Evolutionary conservation across 768 basidiomycete genomes (phyloP), one percentile per base, ranked within the genome.

Genomic region (Leucogyrophana mollusca): DNA sequence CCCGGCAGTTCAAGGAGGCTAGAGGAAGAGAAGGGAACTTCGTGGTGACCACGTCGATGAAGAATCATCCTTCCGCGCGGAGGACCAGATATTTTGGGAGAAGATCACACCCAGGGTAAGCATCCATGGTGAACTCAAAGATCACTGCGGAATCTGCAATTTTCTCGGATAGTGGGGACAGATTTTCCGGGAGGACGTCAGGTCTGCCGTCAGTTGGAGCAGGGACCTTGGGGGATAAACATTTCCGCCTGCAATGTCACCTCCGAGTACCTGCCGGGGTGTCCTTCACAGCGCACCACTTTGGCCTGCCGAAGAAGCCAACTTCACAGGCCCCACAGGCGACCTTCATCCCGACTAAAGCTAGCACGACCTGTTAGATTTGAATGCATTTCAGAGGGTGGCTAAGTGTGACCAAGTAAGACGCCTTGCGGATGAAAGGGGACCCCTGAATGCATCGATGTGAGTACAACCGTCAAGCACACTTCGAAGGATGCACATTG

Each of bases 141-240:
- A 85, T 76, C 21, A 83, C 70, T 35, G 76, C 73, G 2, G 82
- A 83, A 56, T 86, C 84, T 14, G 80, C 73, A 51, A 85, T 54
- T 57, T 83, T 85, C 38, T 63, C 46, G 3, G 80, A 80, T 23
- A 78, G 74, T 0, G 76, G 72, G 3, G 82, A 81, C 0, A 83
- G 83, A 10, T 70, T 56, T 43, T 78, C 74, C 0, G 79, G 72
- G 11, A 74, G 55, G n/a, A 75, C 74, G 13, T 67, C 61, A 2
- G 82, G 78, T 0, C 81, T 81, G 40, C 80, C 81, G 52, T 78
- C 81, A 1, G 77, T 61, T 34, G 83, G 61, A 1, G 79, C 80
- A 33, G 81, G 77, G 14, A 81, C 76, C 78, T 78, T 1, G 33
- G 7, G 20, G 36, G 10, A 16, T 38, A 11, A 13, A 13, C 27